These are phyloP conservation scores for Auricularia sp. DNA, from an alignment of 768 basidiomycete species.

Conservation along the genomic window DNA sequence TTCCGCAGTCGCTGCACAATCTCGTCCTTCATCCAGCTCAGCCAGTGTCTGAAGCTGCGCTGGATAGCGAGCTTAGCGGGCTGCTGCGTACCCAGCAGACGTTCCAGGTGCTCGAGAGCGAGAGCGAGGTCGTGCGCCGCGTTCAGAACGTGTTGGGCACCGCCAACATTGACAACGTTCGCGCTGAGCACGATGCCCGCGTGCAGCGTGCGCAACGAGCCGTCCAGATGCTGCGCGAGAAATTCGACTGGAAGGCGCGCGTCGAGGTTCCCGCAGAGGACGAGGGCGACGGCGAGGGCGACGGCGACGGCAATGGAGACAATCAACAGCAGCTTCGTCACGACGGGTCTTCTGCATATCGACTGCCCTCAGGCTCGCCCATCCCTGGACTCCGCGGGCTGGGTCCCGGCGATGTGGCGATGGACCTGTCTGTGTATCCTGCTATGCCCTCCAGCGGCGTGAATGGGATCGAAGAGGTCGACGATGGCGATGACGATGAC, in stretches of 20 bases:
- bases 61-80: constrained; percentile 64
- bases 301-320: not conserved
- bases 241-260: constrained; percentile 75
- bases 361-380: constrained; percentile 12
- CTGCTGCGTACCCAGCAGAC: constrained; percentile 74
- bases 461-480: constrained; percentile 6
- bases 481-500: constrained; percentile 9
- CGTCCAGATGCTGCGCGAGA: constrained; percentile 65
- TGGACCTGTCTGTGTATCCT: not conserved
- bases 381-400: constrained; percentile 37
- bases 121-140: constrained; percentile 62
- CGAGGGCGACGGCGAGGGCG: constrained; percentile 44
- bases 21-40: constrained; percentile 58
- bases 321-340: not conserved
- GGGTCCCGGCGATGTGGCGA: constrained; percentile 11
- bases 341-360: not conserved
- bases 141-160: constrained; percentile 19
- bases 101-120: constrained; percentile 58
- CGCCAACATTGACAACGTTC: constrained; percentile 23
- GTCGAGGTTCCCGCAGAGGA: constrained; percentile 71
- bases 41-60: constrained; percentile 49
- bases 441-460: no score
- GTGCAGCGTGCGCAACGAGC: constrained; percentile 73
- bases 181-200: constrained; percentile 60
- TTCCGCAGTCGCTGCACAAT: constrained; percentile 43